Percentiles rank a stretch among this genome's conserved stretches.
Evolutionary conservation across 176 grass and related monocot genomes (phyloP).

Genomic region (Aegilops sharonensis): DNA sequence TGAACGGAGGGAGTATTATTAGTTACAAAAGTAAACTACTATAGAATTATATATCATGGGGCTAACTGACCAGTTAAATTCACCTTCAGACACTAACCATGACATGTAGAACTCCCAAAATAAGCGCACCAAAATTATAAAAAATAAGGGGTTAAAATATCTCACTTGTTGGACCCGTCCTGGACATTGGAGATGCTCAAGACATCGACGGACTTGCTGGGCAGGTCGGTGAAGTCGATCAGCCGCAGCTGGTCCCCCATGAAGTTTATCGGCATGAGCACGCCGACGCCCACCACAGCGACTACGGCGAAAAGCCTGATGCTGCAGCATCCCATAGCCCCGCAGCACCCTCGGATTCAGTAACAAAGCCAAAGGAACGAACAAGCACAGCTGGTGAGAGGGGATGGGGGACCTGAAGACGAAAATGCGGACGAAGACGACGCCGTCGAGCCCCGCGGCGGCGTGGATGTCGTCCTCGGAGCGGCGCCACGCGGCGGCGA

Average conservation of each 20-base stretch:
- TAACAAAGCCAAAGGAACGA: background rate
- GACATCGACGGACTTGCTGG: constrained; percentile 76
- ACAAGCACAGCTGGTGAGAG: background rate
- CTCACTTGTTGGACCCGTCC: constrained; percentile 77
- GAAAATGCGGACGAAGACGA: constrained; percentile 89
- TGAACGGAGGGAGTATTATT: too few species aligned
- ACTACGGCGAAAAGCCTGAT: constrained; percentile 74
- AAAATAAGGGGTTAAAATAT: background rate
- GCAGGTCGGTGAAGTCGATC: constrained; percentile 79
- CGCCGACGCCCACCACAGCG: constrained; percentile 57
- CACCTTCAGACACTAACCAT: background rate
- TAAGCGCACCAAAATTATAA: background rate
- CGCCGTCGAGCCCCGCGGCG: constrained; percentile 75
- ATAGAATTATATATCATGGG: background rate
- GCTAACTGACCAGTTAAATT: background rate
- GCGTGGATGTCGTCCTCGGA: constrained; percentile 72
- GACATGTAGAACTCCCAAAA: background rate
- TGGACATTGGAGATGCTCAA: constrained; percentile 96
- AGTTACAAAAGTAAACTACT: background rate
- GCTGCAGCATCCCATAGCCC: constrained; percentile 42
- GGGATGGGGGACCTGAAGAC: constrained; percentile 55
- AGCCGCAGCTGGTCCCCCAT: constrained; percentile 64
- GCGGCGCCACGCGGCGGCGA: constrained; percentile 51
- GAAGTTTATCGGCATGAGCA: constrained; percentile 86
- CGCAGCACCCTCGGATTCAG: background rate